Conservation (phyloP, 2,329 filamentous ascomycete species). For the Geosmithia putterillii region DNA sequence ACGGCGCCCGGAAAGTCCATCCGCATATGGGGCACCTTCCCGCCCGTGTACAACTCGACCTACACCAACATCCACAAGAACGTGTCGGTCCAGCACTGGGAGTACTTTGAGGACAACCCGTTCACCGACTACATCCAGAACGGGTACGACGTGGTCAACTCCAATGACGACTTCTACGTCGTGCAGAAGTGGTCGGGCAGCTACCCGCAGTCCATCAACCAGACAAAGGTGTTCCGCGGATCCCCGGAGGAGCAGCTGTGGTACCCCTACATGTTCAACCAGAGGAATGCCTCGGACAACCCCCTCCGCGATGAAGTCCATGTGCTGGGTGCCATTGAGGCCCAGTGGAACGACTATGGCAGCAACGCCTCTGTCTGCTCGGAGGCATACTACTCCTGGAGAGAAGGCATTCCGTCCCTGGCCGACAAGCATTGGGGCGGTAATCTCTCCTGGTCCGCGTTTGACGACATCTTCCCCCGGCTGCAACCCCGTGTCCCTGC, state of each 20-base stretch:
- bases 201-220: conserved; percentile 33
- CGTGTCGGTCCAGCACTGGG: conserved; percentile 23
- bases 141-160: conserved; percentile 12
- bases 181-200: conserved; percentile 19
- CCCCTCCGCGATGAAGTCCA: conserved; percentile 4
- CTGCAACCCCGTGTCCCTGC: conserved; percentile 7
- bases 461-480: conserved; percentile 4
- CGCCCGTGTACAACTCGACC: conserved; percentile 8
- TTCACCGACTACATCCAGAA: conserved; percentile 9
- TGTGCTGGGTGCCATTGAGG: conserved; percentile 9
- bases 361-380: conserved; percentile 10
- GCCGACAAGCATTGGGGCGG: conserved; percentile 15
- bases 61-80: conserved; percentile 4
- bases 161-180: conserved; percentile 10
- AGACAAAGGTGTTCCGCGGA: conserved; percentile 20
- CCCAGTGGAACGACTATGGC: conserved; percentile 13
- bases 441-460: conserved; percentile 4
- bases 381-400: conserved; percentile 13
- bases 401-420: conserved; percentile 9
- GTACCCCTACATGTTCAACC: conserved; percentile 11
- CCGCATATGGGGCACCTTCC: conserved; percentile 39
- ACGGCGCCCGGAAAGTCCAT: conserved; percentile 24
- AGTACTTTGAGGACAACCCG: conserved; percentile 9
- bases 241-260: conserved; percentile 6
- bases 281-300: conserved; percentile 7